Conservation (phyloP, 345 rosid species). For the Populus pruinosa region DNA sequence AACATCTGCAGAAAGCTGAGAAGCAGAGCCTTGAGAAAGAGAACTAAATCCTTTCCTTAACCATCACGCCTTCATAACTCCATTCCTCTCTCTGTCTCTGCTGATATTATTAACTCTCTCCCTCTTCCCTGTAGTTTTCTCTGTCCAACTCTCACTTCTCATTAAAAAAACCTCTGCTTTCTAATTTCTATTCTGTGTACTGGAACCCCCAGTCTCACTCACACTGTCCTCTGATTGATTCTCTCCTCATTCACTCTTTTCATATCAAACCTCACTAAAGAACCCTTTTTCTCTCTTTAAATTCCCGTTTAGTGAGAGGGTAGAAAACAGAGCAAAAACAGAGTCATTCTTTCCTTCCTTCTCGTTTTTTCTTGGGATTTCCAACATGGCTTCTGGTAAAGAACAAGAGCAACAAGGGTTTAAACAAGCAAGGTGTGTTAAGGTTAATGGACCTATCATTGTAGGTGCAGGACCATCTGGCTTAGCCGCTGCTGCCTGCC, state of each 20-base stretch:
- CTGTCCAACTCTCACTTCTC: conserved; percentile 12
- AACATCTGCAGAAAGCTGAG: neutral
- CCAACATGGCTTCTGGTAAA: conserved; percentile 44
- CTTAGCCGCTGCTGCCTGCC: conserved; percentile 72
- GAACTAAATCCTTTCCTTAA: conserved; percentile 30
- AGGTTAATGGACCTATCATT: conserved; percentile 62
- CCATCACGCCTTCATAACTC: conserved; percentile 34
- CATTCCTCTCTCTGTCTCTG: neutral
- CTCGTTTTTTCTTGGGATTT: conserved; percentile 20
- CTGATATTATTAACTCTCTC: neutral
- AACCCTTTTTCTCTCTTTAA: conserved; percentile 13
- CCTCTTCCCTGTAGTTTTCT: neutral
- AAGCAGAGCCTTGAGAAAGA: conserved; percentile 22
- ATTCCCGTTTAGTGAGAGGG: conserved; percentile 1
- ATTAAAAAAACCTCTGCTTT: conserved; percentile 15
- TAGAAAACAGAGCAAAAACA: conserved; percentile 21
- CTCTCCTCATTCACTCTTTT: neutral
- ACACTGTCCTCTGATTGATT: neutral
- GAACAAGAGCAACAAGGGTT: conserved; percentile 11
- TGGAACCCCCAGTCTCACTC: conserved; percentile 13
- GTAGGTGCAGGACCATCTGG: conserved; percentile 99
- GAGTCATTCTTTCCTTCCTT: neutral
- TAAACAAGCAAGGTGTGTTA: conserved; percentile 14
- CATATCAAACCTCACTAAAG: neutral
- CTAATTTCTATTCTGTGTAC: neutral